Evolutionary conservation across 495 filamentous ascomycete species (phyloP), one percentile per base, ranked within the genome.

Genomic region (Aspergillus incahuasiensis): DNA sequence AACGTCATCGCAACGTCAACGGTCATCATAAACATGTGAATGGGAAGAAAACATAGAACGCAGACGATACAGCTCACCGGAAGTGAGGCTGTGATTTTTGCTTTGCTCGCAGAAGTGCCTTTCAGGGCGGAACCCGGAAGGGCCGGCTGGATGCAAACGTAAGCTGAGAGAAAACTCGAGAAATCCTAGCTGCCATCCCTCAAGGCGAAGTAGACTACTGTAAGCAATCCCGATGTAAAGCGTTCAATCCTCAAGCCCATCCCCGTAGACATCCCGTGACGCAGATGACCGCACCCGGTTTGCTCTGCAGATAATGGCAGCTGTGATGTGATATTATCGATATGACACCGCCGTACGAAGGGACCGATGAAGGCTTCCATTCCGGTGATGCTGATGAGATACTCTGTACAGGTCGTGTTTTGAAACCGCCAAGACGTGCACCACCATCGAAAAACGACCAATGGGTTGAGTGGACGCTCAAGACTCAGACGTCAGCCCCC

Each of bases 311-410:
- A 48, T 57, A 43, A 59, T 46, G n/a, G 56, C 49, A 57, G 56
- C 42, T 28, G 52, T 39, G 42, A 53, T 57, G n/a, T n/a, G 21
- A 48, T 15, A 35, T 41, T 57, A 59, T 54, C n/a, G 56, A 60
- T 38, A 57, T 54, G 55, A 40, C 49, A 16, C 49, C 52, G 51
- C 52, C 47, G 18, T 13, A 38, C 48, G 40, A 54, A 56, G 44
- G 40, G 54, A 5, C 34, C 47, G 22, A 56, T 34, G 30, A 47
- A 57, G 52, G 39, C 46, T 48, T 21, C 20, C 54, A 55, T 42
- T 58, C 38, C 51, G 56, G 57, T 25, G 47, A 32, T 40, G 55
- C 55, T 34, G 52, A 42, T 57, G 63, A 56, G 56, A 55, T 38
- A 15, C 34, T 35, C 47, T 50, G 32, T 48, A 54, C 49, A 52